phyloP scores from a whole-genome alignment of 176 grass and related monocot species.

The Hordeum vulgare region MorexV3_pseudomolecules_assembly NC_058520.1:563153930-563154429 shows the following conservation, averaged over 20 bases:
- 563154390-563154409: conserved; percentile 62
- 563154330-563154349: conserved; percentile 85
- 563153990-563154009: conserved; percentile 36
- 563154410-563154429: conserved; percentile 86
- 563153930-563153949: neutral
- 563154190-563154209: conserved; percentile 83
- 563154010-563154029: neutral
- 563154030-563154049: neutral
- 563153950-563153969: neutral
- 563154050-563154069: neutral
- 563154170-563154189: conserved; percentile 50
- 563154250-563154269: neutral
- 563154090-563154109: neutral
- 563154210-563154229: conserved; percentile 64
- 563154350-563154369: conserved; percentile 58
- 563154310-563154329: conserved; percentile 29
- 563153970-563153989: conserved; percentile 45
- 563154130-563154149: neutral
- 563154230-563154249: conserved; percentile 20
- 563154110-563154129: neutral
- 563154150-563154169: conserved; percentile 2
- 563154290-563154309: neutral
- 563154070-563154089: neutral
- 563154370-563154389: conserved; percentile 58
- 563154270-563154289: conserved; percentile 72